Conservation (phyloP, 441 rosid genomes). For the Sinapis alba region DNA sequence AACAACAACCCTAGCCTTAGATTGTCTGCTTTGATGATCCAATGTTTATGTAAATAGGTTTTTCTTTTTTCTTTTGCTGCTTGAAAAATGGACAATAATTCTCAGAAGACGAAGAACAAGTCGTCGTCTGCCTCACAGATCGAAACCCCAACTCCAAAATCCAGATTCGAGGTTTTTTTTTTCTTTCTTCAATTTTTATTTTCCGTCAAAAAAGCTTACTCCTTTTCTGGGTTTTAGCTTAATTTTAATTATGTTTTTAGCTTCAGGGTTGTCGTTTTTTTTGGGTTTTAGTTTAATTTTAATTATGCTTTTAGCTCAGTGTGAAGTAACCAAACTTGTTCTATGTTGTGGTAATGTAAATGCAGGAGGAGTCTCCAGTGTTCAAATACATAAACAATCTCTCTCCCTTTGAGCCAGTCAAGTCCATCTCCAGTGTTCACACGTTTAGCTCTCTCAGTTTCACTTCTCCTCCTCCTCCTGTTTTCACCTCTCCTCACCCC, state of each 20-base stretch:
- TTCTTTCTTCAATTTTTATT: background rate
- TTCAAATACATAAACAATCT: conserved; percentile 87
- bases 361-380: conserved; percentile 99
- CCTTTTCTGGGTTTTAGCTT: conserved; percentile 17
- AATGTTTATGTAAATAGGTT: conserved; percentile 38
- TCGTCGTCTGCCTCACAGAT: background rate
- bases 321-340: no score
- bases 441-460: conserved; percentile 76
- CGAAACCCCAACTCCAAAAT: conserved; percentile 47
- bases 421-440: conserved; percentile 66
- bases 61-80: conserved; percentile 5
- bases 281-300: no score
- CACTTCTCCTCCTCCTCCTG: conserved; percentile 76
- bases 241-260: conserved; percentile 4
- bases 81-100: conserved; percentile 53
- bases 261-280: background rate
- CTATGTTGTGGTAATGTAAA: conserved; percentile 43
- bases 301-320: no score
- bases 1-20: background rate
- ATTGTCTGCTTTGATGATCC: conserved; percentile 1
- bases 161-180: conserved; percentile 62
- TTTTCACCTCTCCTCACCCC: conserved; percentile 92
- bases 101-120: conserved; percentile 23
- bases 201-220: background rate
- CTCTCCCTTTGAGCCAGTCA: conserved; percentile 89